A percentile compares a stretch with the other conserved stretches of the same genome.
phyloP scores from a whole-genome alignment of 2,329 filamentous ascomycete genomes.

The Neocatenulostroma microsporum region DNA sequence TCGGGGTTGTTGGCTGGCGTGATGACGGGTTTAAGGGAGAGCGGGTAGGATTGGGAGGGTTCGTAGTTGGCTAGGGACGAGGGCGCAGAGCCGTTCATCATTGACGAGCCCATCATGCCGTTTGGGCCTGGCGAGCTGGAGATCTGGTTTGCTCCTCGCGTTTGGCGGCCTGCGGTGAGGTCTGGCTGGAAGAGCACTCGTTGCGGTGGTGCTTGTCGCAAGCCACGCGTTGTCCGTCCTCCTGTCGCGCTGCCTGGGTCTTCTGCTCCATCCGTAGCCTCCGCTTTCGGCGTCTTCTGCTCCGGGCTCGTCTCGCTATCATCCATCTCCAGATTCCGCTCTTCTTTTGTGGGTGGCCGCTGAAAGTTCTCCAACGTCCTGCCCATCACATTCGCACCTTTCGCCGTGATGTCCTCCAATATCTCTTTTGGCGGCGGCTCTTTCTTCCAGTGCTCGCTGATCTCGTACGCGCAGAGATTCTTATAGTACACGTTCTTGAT shows the following conservation, averaged over 20 bases:
- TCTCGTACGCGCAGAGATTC: constrained; percentile 76
- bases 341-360: constrained; percentile 41
- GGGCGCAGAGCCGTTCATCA: constrained; percentile 19
- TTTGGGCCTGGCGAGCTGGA: constrained; percentile 42
- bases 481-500: constrained; percentile 87
- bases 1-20: constrained; percentile 67
- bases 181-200: constrained; percentile 80
- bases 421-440: constrained; percentile 84
- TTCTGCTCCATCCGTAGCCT: constrained; percentile 44
- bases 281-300: constrained; percentile 44
- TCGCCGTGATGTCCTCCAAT: constrained; percentile 70
- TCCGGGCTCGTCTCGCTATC: constrained; percentile 42
- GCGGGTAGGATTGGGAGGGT: constrained; percentile 53
- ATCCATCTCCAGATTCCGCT: constrained; percentile 37
- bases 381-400: constrained; percentile 69
- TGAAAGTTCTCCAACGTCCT: constrained; percentile 71
- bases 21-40: constrained; percentile 63
- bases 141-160: constrained; percentile 41
- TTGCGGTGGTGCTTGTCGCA: constrained; percentile 73
- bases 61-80: constrained; percentile 62
- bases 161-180: constrained; percentile 52
- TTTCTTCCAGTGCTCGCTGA: constrained; percentile 65
- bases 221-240: constrained; percentile 26
- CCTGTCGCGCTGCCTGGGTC: constrained; percentile 37
- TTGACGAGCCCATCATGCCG: constrained; percentile 28